Evolutionary conservation across 176 grass and related monocot genomes (phyloP), one percentile per base, ranked within the genome.

Genomic region (Elaeis guineensis): DNA sequence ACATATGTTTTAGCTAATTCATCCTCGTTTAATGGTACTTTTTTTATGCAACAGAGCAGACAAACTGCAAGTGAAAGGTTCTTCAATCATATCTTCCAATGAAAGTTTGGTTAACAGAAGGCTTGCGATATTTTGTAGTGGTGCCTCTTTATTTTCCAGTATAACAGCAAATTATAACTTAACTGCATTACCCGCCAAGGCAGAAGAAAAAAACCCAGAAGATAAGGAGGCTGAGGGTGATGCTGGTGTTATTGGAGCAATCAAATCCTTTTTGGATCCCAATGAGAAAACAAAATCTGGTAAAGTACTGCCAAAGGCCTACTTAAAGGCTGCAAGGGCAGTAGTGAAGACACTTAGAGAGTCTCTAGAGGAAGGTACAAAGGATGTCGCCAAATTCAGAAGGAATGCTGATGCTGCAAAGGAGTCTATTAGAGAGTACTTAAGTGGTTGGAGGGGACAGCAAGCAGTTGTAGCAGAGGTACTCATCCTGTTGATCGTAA

Each of bases 261-360:
- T 98, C 66, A 98, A 83, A 69, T 83, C 84, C 21, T 70, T 89
- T 59, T 92, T 98, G 28, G 93, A 98, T 68, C 79, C 84, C 17
- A 79, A 86, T 56, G 93, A 89, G 68, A 85, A 80, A 71, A 89
- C 93, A 57, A 92, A 83, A 73, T 71, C 66, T 9, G 93, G 93
- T 9, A 98, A 89, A 55, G 64, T 83, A 62, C 63, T 92, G 52
- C 87, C 88, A 50, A 92, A 89, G 84, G 84, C 76, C n/a, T 98
- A 92, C 79, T 70, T 98, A 50, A 92, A 92, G 82, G 69, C 79
- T 52, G 84, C 81, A n/a, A 89, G 84, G 82, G 84, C 89, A 61
- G 87, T 98, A 35, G 87, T 98, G 62, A 79, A 83, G 70, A 98
- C 81, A 54, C 84, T 98, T 35, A 77, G 87, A 51, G 93, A 92